phyloP scores from a whole-genome alignment of 306 rosid species.

The Alnus rubra region DNA sequence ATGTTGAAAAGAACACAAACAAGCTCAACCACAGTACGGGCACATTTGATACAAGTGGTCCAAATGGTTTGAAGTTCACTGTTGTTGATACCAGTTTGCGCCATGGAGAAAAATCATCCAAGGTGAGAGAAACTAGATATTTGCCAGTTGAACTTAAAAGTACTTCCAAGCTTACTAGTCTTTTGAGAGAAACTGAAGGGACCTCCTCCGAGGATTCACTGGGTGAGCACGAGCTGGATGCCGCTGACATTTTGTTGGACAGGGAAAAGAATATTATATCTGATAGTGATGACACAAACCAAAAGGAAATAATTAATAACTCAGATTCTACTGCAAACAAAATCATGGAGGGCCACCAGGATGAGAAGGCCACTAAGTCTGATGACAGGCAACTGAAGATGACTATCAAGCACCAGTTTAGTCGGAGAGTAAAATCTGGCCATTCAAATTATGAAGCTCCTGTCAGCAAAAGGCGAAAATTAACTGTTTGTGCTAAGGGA shows the following conservation, averaged over 20 bases:
- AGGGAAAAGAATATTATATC: constrained; percentile 33
- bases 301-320: constrained; percentile 21
- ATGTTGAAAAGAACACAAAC: constrained; percentile 26
- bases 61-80: constrained; percentile 42
- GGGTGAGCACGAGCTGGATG: constrained; percentile 25
- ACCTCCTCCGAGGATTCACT: constrained; percentile 23
- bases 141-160: constrained; percentile 37
- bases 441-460: constrained; percentile 50
- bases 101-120: constrained; percentile 44
- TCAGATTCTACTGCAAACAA: constrained; percentile 38
- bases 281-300: constrained; percentile 23
- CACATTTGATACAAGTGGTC: constrained; percentile 19
- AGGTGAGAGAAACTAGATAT: constrained; percentile 48
- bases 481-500: constrained; percentile 56
- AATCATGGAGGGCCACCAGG: constrained; percentile 27
- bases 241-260: constrained; percentile 18
- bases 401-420: constrained; percentile 40
- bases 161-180: constrained; percentile 35
- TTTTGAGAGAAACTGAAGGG: constrained; percentile 36
- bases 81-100: constrained; percentile 59
- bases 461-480: constrained; percentile 56
- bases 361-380: constrained; percentile 25
- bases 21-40: constrained; percentile 36
- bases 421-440: constrained; percentile 44
- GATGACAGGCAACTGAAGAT: constrained; percentile 40